These are phyloP conservation scores for Brasilioporus rufonigricans DNA, from an alignment of 768 basidiomycete genomes.

Conservation along the genomic window DNA sequence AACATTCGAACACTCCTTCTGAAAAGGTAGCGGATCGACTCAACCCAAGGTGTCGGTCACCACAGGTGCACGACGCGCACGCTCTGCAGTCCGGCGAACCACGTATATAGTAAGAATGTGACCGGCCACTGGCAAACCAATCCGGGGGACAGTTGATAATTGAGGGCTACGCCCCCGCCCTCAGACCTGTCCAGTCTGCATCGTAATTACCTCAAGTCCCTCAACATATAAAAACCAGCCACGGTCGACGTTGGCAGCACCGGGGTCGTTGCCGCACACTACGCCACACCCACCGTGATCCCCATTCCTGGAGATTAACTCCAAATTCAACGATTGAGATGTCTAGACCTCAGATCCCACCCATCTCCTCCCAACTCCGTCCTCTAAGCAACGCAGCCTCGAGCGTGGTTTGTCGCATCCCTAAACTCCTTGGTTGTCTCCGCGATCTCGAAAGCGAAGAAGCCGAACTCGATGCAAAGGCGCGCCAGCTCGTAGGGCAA, in stretches of 20 bases:
- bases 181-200: neutral
- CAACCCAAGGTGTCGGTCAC: too few relatives aligned
- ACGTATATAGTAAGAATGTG: neutral
- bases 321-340: conserved; percentile 5
- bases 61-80: neutral
- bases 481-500: conserved; percentile 9
- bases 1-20: too few relatives aligned
- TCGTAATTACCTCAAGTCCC: conserved; percentile 10
- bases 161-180: too few relatives aligned
- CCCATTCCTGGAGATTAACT: too few relatives aligned
- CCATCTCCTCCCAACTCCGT: neutral
- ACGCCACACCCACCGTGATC: too few relatives aligned
- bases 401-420: conserved; percentile 11
- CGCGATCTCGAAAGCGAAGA: conserved; percentile 24
- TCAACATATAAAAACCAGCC: conserved; percentile 9
- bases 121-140: neutral
- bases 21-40: too few relatives aligned
- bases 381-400: conserved; percentile 14
- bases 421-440: conserved; percentile 19
- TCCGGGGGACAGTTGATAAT: too few relatives aligned
- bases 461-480: conserved; percentile 15
- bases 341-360: too few relatives aligned
- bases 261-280: too few relatives aligned
- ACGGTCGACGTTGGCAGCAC: neutral
- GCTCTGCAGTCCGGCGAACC: neutral